A percentile compares a stretch with the other conserved stretches of the same genome.
Conservation (phyloP, 768 basidiomycete genomes). For the Phylloporus rhodoxanthus region DNA sequence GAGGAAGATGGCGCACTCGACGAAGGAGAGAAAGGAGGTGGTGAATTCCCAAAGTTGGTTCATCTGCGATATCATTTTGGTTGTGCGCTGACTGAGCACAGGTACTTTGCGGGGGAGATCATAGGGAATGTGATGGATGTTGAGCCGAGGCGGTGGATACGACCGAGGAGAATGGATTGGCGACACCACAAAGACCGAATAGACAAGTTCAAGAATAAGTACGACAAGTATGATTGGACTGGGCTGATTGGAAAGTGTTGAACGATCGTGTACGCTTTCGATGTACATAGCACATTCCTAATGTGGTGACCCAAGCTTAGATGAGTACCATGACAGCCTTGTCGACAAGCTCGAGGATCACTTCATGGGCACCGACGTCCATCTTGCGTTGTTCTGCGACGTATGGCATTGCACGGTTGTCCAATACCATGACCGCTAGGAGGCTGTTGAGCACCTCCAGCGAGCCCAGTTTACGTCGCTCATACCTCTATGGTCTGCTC, state of each 20-base stretch:
- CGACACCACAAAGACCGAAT: slow-evolving; percentile 67
- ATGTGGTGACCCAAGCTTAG: not conserved
- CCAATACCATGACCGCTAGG: not conserved
- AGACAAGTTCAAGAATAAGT: slow-evolving; percentile 62
- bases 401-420: not conserved
- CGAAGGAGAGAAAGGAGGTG: slow-evolving; percentile 86
- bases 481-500: slow-evolving; percentile 54
- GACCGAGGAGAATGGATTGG: slow-evolving; percentile 70
- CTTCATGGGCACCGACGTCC: not conserved
- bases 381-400: not conserved
- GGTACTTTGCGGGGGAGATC: slow-evolving; percentile 93
- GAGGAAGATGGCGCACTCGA: slow-evolving; percentile 63
- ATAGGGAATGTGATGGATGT: slow-evolving; percentile 87
- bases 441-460: slow-evolving; percentile 16
- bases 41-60: slow-evolving; percentile 80
- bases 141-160: slow-evolving; percentile 80
- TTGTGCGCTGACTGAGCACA: slow-evolving; percentile 28
- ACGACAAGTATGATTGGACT: slow-evolving; percentile 79
- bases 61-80: not conserved
- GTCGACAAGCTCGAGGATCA: slow-evolving; percentile 1
- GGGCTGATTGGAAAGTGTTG: slow-evolving; percentile 50
- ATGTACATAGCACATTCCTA: not conserved
- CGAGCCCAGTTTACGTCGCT: slow-evolving; percentile 37
- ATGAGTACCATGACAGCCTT: not conserved
- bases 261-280: not conserved